Conservation (phyloP, 768 basidiomycete species). For the Cyathus striatus region DNA sequence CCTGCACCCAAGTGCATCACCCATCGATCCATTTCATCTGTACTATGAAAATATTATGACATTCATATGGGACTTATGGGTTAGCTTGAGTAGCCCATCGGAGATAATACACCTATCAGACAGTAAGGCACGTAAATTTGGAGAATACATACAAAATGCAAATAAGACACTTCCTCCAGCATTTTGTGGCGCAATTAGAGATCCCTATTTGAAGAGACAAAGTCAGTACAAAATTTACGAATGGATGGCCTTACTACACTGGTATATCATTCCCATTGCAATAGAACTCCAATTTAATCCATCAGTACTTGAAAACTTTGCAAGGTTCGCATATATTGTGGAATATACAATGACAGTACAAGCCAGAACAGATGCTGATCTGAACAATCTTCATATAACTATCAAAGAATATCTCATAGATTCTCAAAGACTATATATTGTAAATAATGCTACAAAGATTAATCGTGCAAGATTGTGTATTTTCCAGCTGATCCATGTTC, state of each 20-base stretch:
- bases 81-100: slow-evolving; percentile 5
- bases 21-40: slow-evolving; percentile 29
- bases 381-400: slow-evolving; percentile 12
- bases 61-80: slow-evolving; percentile 25
- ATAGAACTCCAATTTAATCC: slow-evolving; percentile 20
- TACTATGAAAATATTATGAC: slow-evolving; percentile 26
- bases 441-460: slow-evolving; percentile 17
- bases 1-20: slow-evolving; percentile 23
- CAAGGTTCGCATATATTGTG: slow-evolving; percentile 15
- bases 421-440: slow-evolving; percentile 22
- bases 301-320: slow-evolving; percentile 19
- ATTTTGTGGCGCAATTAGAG: slow-evolving; percentile 22
- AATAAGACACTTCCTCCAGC: slow-evolving; percentile 23
- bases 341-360: slow-evolving; percentile 25
- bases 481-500: slow-evolving; percentile 27
- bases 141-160: slow-evolving; percentile 11
- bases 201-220: slow-evolving; percentile 24
- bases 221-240: slow-evolving; percentile 30
- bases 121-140: slow-evolving; percentile 13
- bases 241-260: slow-evolving; percentile 29
- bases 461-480: slow-evolving; percentile 18
- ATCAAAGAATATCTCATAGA: slow-evolving; percentile 17
- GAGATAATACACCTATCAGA: slow-evolving; percentile 15
- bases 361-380: slow-evolving; percentile 9
- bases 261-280: slow-evolving; percentile 27